Evolutionary conservation across 177 flowering plant species (phyloP).

Genomic region (Vitis hybrid): DNA sequence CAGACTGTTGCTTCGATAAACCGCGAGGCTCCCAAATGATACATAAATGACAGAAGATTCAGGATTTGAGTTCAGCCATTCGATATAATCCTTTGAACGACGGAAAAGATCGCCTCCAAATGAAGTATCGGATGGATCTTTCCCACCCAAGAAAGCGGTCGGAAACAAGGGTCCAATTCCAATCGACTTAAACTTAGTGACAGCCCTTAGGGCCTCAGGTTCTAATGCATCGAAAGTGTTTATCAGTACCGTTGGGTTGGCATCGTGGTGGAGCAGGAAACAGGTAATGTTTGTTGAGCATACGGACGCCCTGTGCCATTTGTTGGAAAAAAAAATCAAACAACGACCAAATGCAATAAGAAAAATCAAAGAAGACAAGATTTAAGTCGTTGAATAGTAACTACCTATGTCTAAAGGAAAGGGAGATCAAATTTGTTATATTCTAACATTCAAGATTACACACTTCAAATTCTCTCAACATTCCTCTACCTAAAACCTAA

Average conservation of each 20-base stretch:
- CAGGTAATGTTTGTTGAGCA: conserved; percentile 28
- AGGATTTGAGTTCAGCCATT: conserved; percentile 41
- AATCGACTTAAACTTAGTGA: conserved; percentile 13
- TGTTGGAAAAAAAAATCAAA: no score
- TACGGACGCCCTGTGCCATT: no score
- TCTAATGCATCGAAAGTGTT: conserved; percentile 49
- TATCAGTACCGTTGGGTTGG: conserved; percentile 26
- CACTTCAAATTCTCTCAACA: no score
- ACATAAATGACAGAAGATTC: conserved; percentile 41
- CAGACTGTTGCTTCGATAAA: conserved; percentile 31
- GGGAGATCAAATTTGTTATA: no score
- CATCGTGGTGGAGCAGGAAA: conserved; percentile 19
- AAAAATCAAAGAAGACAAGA: no score
- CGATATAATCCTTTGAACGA: conserved; percentile 14
- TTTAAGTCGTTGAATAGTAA: no score
- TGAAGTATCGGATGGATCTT: conserved; percentile 21
- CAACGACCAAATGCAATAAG: no score
- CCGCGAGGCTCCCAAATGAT: conserved; percentile 45
- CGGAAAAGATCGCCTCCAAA: conserved; percentile 31
- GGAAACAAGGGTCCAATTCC: conserved; percentile 48
- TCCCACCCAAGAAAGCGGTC: conserved; percentile 25
- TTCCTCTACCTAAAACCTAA: no score
- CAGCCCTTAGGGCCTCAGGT: conserved; percentile 15
- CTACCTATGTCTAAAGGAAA: no score
- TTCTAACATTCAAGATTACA: no score